Base-by-base conservation (phyloP, 2,329 filamentous ascomycete species). In the Fusarium sacchari region DNA sequence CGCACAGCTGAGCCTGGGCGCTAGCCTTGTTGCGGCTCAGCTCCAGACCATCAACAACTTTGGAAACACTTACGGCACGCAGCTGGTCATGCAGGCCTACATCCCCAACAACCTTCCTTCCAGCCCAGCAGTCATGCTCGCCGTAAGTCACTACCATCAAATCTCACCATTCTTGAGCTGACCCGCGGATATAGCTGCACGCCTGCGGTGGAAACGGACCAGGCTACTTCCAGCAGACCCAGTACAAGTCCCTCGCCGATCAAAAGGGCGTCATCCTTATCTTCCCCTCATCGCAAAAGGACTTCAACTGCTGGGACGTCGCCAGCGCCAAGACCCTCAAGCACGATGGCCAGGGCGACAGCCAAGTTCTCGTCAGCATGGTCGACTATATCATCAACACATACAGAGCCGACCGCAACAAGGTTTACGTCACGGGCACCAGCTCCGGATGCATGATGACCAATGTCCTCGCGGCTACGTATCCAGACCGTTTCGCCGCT, bases 401-500 rank as follows among this genome's bases (percentile, higher is more conserved):
- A 1, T 66, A 65, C 49, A 57, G 43, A 0, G 64, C 64, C n/a
- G 42, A 65, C 3, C 24, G 12, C 2, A 66, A 34, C 7, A 66
- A 65, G 18, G 24, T 65, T 15, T 66, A 65, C 17, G 60, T 65
- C 18, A 66, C 64, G 3, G 60, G 60, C 0, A 58, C 60, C 14
- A 66, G 64, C 60, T 66, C 64, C 14, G 49, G 64, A 37, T 66
- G 60, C 6, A 66, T 66, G 60, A 66, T 66, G 60, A 66, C 64
- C 15, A 66, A 66, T 22, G 60, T 66, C 10, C 61, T 66, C n/a
- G 60, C 64, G 5, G 60, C 60, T 2, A 66, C 64, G 0, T 66
- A 66, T 22, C 64, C 64, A 3, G 60, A 66, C 15, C 60, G 60
- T 3, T 65, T 66, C 30, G 42, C 43, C 7, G 60, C 64, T 43